phyloP scores from a whole-genome alignment of 495 filamentous ascomycete genomes.

The Penicillium robsamsonii region DNA sequence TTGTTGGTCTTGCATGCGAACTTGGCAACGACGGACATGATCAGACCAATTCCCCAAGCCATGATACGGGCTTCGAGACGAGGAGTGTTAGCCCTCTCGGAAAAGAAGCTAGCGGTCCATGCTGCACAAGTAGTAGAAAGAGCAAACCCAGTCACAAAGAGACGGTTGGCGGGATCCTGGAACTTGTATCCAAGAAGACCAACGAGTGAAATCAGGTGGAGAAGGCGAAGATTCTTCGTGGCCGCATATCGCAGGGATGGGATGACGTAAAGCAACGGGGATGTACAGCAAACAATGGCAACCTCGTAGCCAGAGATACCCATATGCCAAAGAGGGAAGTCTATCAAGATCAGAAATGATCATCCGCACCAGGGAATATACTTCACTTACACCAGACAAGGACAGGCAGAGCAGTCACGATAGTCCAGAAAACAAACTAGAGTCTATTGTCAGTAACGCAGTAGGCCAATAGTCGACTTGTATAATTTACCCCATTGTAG shows the following conservation, averaged over 20 bases:
- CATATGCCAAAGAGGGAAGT: slow-evolving; percentile 99
- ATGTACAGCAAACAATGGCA: slow-evolving; percentile 77
- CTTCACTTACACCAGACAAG: slow-evolving; percentile 86
- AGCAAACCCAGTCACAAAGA: slow-evolving; percentile 77
- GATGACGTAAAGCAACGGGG: slow-evolving; percentile 78
- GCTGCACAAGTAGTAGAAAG: slow-evolving; percentile 75
- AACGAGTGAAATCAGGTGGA: slow-evolving; percentile 72
- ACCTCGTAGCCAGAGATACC: slow-evolving; percentile 97
- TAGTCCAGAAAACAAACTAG: slow-evolving; percentile 94
- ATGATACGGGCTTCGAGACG: slow-evolving; percentile 78
- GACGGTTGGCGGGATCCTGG: slow-evolving; percentile 67
- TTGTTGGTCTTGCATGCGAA: slow-evolving; percentile 97
- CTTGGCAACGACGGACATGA: slow-evolving; percentile 84
- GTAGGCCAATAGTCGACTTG: not conserved
- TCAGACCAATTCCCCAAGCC: slow-evolving; percentile 77
- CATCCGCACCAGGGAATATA: not conserved
- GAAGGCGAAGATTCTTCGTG: slow-evolving; percentile 61
- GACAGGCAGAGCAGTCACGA: slow-evolving; percentile 82
- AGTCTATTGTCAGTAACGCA: slow-evolving; percentile 23
- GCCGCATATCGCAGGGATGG: slow-evolving; percentile 64
- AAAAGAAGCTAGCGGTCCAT: slow-evolving; percentile 77
- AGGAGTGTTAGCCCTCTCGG: slow-evolving; percentile 68
- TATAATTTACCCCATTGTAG: slow-evolving; percentile 76
- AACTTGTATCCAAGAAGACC: slow-evolving; percentile 81
- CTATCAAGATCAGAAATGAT: slow-evolving; percentile 41